Percentiles rank a stretch among this genome's conserved stretches.
Conservation (phyloP, 2,329 filamentous ascomycete species). For the Bipolaris gigantea region DNA sequence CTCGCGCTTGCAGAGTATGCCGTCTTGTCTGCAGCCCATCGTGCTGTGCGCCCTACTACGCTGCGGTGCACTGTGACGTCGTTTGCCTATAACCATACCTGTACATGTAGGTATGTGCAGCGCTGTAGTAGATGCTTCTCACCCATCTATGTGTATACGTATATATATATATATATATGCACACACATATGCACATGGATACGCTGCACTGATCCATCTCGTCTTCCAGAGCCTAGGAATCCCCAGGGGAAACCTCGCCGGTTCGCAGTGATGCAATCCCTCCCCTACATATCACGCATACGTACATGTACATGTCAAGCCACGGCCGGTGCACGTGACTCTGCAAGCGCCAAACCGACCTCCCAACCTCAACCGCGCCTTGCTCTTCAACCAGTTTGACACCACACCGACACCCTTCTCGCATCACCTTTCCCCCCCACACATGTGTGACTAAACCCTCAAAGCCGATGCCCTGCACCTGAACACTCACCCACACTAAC, state of each 20-base stretch:
- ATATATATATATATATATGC: too few species aligned
- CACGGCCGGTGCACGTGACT: constrained; percentile 11
- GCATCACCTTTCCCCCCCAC: not conserved
- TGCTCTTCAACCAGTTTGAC: constrained; percentile 3
- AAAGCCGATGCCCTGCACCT: constrained; percentile 4
- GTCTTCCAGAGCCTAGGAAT: not conserved
- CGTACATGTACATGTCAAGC: not conserved
- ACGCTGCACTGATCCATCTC: not conserved
- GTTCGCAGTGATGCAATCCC: not conserved
- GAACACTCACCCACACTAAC: not conserved
- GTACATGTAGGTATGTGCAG: too few species aligned
- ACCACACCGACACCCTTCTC: constrained; percentile 3
- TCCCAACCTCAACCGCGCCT: constrained; percentile 7
- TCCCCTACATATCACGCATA: too few species aligned
- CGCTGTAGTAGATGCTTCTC: too few species aligned
- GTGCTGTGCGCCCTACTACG: not conserved
- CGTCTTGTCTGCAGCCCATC: not conserved
- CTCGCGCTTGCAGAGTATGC: too few species aligned
- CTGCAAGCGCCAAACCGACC: constrained; percentile 7
- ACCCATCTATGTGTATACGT: too few species aligned
- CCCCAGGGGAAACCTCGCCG: not conserved
- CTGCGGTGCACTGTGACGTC: not conserved
- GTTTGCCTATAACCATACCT: not conserved
- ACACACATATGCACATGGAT: too few species aligned
- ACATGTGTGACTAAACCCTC: not conserved